Evolutionary conservation across 345 rosid species (phyloP).

Genomic region (Citrus hindsii): DNA sequence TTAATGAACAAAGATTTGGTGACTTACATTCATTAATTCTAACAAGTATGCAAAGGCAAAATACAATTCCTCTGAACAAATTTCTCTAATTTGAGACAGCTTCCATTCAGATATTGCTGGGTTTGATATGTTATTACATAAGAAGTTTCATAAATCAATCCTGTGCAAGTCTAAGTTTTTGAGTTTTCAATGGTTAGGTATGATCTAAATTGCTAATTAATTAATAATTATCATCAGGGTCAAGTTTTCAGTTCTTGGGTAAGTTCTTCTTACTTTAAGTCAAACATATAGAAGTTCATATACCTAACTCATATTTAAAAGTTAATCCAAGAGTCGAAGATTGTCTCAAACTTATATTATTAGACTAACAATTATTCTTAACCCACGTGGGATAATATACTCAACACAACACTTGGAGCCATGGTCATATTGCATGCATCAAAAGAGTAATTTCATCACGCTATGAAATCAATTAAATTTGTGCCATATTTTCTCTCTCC

Average conservation of each 20-base stretch:
- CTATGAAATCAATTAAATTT: not conserved
- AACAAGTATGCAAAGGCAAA: not conserved
- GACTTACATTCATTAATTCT: not conserved
- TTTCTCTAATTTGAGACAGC: constrained; percentile 11
- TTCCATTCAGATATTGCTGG: constrained; percentile 21
- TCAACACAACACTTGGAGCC: not conserved
- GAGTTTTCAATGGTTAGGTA: constrained; percentile 10
- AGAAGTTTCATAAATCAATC: constrained; percentile 14
- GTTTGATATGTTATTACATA: not conserved
- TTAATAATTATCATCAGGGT: not conserved
- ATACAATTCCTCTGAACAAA: constrained; percentile 1
- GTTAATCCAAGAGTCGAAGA: too few relatives aligned
- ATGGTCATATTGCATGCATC: not conserved
- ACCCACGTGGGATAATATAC: too few relatives aligned
- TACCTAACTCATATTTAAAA: too few relatives aligned
- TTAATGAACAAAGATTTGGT: not conserved
- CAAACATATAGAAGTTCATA: too few relatives aligned
- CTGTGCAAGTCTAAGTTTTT: not conserved
- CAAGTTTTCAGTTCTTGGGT: too few relatives aligned
- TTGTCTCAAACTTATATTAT: too few relatives aligned
- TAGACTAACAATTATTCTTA: not conserved
- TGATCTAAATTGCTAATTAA: not conserved
- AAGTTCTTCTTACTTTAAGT: too few relatives aligned
- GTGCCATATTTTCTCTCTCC: not conserved
- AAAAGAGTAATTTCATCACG: not conserved